Evolutionary conservation across 768 basidiomycete species (phyloP), one percentile per base, ranked within the genome.

Genomic region (Atractiella rhizophila): DNA sequence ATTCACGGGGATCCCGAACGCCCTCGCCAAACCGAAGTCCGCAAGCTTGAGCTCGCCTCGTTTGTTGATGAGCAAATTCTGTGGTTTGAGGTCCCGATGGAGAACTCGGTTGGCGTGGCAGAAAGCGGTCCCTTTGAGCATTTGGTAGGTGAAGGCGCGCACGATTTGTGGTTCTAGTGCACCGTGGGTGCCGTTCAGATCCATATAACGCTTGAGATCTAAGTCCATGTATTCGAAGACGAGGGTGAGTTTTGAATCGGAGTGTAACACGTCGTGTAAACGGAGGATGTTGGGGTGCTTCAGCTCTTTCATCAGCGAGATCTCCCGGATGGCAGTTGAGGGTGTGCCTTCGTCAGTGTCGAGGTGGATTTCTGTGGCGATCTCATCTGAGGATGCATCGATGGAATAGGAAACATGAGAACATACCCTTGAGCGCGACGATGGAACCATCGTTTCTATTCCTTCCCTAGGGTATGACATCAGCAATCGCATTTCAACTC

Each of bases 321-420:
- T 96, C 66, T 98, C 91, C 35, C 91, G 76, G 58, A 98, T 98
- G 40, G 91, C 91, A 12, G 91, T 98, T 34, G 80, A 85, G 24
- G 91, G 91, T 0, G 91, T 98, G 27, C 91, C 91, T 63, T 98
- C 91, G 60, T 98, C 91, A 4, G 91, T 80, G 64, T 98, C 91
- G 45, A 98, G 76, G 55, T 96, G 86, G 49, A 98, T 98, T 64
- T 98, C 91, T 30, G n/a, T n/a, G n/a, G n/a, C n/a, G n/a, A n/a
- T n/a, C n/a, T n/a, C n/a, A n/a, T n/a, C n/a, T n/a, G n/a, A n/a
- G n/a, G n/a, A n/a, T n/a, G n/a, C n/a, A n/a, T n/a, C n/a, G n/a
- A n/a, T n/a, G n/a, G n/a, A n/a, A n/a, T n/a, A n/a, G n/a, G n/a
- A n/a, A n/a, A n/a, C n/a, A n/a, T n/a, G n/a, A n/a, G n/a, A n/a